Evolutionary conservation across 257 asterid genomes (phyloP).

Genomic region (Ophiorrhiza pumila): DNA sequence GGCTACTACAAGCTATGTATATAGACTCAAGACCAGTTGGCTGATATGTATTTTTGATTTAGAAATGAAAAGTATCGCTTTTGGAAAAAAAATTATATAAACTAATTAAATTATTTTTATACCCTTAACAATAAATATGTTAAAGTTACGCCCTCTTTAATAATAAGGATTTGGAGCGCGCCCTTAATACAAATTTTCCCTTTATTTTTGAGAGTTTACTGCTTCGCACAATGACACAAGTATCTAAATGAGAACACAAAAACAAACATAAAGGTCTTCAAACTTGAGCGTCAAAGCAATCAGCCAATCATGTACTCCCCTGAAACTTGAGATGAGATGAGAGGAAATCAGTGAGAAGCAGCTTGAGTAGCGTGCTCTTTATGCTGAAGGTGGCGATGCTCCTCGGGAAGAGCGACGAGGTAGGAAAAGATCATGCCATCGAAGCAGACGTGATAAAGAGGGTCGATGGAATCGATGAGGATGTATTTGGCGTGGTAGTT

Average conservation of each 20-base stretch:
- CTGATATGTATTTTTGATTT: no score
- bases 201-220: constrained; percentile 5
- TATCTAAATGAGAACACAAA: neutral
- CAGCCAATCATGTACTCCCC: neutral
- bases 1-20: no score
- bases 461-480: constrained; percentile 58
- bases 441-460: constrained; percentile 70
- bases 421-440: constrained; percentile 86
- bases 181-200: no score
- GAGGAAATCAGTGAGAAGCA: constrained; percentile 44
- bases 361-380: constrained; percentile 41
- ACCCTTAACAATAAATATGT: no score
- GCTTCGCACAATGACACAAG: constrained; percentile 2
- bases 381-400: constrained; percentile 94
- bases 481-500: constrained; percentile 70
- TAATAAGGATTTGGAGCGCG: no score
- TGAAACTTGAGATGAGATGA: neutral
- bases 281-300: neutral
- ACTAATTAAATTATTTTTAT: no score
- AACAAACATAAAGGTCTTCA: constrained; percentile 1
- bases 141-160: no score
- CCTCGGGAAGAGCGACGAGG: constrained; percentile 93
- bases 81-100: no score
- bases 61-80: no score
- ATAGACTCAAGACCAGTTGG: no score